Conservation (phyloP, 768 basidiomycete genomes). For the Podaxis rugospora region DNA sequence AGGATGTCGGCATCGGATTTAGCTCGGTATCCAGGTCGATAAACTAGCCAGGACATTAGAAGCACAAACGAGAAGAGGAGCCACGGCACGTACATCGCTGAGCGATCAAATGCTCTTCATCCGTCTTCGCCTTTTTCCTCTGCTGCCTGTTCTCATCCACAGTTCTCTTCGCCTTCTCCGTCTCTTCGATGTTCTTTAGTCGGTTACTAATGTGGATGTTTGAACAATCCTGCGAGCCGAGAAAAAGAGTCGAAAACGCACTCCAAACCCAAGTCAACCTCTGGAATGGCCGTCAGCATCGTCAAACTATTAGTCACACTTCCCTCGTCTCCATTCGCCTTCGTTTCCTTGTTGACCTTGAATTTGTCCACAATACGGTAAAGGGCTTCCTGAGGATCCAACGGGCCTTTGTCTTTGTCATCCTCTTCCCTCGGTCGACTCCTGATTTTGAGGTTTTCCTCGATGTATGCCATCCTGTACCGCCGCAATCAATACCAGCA, state of each 20-base stretch:
- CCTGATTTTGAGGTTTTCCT: slow-evolving; percentile 82
- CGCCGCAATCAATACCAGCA: not conserved
- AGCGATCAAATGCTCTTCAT: slow-evolving; percentile 83
- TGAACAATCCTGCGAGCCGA: not conserved
- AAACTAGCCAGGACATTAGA: slow-evolving; percentile 46
- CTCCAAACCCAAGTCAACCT: slow-evolving; percentile 99
- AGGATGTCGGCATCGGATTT: slow-evolving; percentile 88
- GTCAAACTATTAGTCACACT: slow-evolving; percentile 89
- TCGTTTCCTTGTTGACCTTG: slow-evolving; percentile 48
- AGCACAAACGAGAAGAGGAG: not conserved
- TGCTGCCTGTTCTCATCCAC: slow-evolving; percentile 73
- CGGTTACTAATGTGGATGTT: slow-evolving; percentile 51
- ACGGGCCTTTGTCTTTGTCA: slow-evolving; percentile 37
- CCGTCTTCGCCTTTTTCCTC: slow-evolving; percentile 46
- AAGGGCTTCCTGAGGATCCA: slow-evolving; percentile 76
- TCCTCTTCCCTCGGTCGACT: slow-evolving; percentile 49
- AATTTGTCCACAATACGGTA: slow-evolving; percentile 68
- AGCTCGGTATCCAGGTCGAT: slow-evolving; percentile 74
- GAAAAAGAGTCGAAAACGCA: slow-evolving; percentile 37
- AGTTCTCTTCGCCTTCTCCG: slow-evolving; percentile 90
- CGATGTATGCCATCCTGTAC: slow-evolving; percentile 94
- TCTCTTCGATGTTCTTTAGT: slow-evolving; percentile 94
- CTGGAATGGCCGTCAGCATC: slow-evolving; percentile 97
- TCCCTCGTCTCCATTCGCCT: slow-evolving; percentile 74
- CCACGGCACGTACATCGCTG: slow-evolving; percentile 69